Evolutionary conservation across 2,329 filamentous ascomycete species (phyloP).

Genomic region (Fusarium sp.): DNA sequence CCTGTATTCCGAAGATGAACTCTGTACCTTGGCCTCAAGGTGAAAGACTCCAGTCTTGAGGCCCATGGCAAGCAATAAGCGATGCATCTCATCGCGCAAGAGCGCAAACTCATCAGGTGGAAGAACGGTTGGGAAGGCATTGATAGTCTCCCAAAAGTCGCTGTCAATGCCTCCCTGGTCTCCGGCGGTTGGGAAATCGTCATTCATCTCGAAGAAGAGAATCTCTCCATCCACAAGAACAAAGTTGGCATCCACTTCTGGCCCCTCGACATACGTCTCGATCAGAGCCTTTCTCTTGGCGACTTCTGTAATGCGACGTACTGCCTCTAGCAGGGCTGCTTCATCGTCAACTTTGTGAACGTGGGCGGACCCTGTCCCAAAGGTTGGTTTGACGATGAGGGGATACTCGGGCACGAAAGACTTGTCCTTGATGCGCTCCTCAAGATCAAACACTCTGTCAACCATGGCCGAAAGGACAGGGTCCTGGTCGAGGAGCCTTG

Average conservation of each 20-base stretch:
- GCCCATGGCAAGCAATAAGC: conserved; percentile 15
- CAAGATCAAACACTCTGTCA: background rate
- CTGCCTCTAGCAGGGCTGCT: background rate
- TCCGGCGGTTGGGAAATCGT: conserved; percentile 31
- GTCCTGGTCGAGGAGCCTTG: background rate
- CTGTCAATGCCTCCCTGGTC: conserved; percentile 13
- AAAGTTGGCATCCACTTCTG: conserved; percentile 40
- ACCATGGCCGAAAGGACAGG: background rate
- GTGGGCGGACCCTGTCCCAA: background rate
- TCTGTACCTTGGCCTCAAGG: conserved; percentile 25
- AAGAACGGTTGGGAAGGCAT: conserved; percentile 17
- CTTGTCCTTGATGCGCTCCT: background rate
- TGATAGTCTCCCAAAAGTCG: conserved; percentile 17
- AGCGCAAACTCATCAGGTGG: conserved; percentile 16
- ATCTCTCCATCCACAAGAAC: conserved; percentile 35
- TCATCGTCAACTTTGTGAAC: background rate
- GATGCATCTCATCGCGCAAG: conserved; percentile 19
- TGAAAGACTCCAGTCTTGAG: conserved; percentile 27
- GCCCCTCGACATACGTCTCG: conserved; percentile 35
- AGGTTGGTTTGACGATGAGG: background rate
- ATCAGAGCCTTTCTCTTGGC: conserved; percentile 12
- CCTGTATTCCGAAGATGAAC: conserved; percentile 17
- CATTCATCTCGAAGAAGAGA: conserved; percentile 36
- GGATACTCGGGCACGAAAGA: conserved; percentile 1
- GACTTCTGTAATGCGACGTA: background rate